phyloP scores from a whole-genome alignment of 139 green algal genomes.

The Chara braunii region DNA sequence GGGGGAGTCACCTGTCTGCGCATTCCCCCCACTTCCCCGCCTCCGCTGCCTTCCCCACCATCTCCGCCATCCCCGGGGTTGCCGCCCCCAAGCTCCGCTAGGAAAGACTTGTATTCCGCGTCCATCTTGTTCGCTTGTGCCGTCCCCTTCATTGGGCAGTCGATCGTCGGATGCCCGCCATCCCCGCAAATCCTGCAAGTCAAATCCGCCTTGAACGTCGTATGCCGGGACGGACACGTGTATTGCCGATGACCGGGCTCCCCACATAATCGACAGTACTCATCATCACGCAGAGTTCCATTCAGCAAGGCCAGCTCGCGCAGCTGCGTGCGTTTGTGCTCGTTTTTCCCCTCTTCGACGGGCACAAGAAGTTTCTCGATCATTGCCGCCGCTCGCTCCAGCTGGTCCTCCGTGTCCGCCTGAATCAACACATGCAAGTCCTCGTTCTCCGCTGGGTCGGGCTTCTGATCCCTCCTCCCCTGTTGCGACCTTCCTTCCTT shows the following conservation, averaged over 20 bases:
- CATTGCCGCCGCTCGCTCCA: constrained; percentile 64
- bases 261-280: constrained; percentile 63
- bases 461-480: constrained; percentile 24
- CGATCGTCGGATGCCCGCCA: constrained; percentile 46
- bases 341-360: constrained; percentile 76
- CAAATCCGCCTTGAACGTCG: constrained; percentile 27
- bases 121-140: constrained; percentile 73
- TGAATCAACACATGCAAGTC: constrained; percentile 95
- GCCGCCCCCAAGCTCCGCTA: constrained; percentile 69
- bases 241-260: constrained; percentile 52
- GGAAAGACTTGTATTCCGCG: constrained; percentile 87
- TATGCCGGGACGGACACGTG: constrained; percentile 49
- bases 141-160: constrained; percentile 52
- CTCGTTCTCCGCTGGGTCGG: constrained; percentile 87
- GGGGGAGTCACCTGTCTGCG: not conserved
- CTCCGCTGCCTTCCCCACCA: not conserved
- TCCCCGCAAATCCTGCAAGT: constrained; percentile 47
- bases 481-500: constrained; percentile 65
- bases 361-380: constrained; percentile 75
- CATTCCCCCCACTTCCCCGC: constrained; percentile 5
- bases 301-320: constrained; percentile 89
- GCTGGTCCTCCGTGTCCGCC: constrained; percentile 72
- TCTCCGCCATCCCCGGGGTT: constrained; percentile 19
- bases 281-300: constrained; percentile 65
- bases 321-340: constrained; percentile 88